Conservation (phyloP, 306 rosid genomes). For the apple (Malus domestica) region ASM211411v1 NC_041805.1:567501-568000, state of each 20-base stretch:
- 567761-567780: conserved; percentile 82
- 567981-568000: not conserved
- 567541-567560: conserved; percentile 53
- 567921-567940: not conserved
- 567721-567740: conserved; percentile 54
- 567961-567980: not conserved
- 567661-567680: not conserved
- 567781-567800: conserved; percentile 81
- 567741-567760: conserved; percentile 66
- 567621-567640: not conserved
- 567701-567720: conserved; percentile 17
- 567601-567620: conserved; percentile 91
- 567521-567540: not conserved
- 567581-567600: conserved; percentile 91
- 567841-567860: conserved; percentile 23
- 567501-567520: too few species aligned
- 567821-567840: conserved; percentile 77
- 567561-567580: conserved; percentile 70
- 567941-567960: not conserved
- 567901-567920: not conserved
- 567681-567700: not conserved
- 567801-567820: conserved; percentile 89
- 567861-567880: not conserved
- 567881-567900: not conserved
- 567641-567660: not conserved